Evolutionary conservation across 192 early-diverging fungal genomes (phyloP), one percentile per base, ranked within the genome.

Genomic region (Entomortierella parvispora): DNA sequence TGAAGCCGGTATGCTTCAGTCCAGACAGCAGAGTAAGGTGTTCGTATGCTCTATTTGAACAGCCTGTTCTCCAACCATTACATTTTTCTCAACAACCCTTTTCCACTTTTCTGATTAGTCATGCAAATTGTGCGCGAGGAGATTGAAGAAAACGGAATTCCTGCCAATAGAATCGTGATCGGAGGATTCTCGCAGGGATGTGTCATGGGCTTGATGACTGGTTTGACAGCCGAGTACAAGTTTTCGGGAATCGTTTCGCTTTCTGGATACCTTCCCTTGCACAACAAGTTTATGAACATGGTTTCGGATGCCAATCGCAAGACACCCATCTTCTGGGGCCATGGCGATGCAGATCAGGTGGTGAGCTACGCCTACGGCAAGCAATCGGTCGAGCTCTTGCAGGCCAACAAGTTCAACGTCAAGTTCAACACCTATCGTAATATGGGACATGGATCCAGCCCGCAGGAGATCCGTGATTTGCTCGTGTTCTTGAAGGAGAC

Each of bases 171-270:
- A 15, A 99, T 99, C 51, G 90, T 98, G 40, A 52, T 99, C n/a
- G 96, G 95, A 47, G 97, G 97, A 0, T 99, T 99, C 71, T 96
- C 95, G 22, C 97, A 99, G 82, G 95, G 91, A 46, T 84, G 85
- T 29, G 96, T 92, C 2, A 84, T 96, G 85, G 68, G 92, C 12
- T 75, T 97, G 54, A 76, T 93, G 69, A 88, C 89, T 14, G 87
- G 86, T 7, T 80, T 97, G 59, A 90, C 91, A 42, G 87, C 90
- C 10, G 91, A 90, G 58, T 82, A 83, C 58, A 89, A 50, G 28
- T 77, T 83, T 50, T 77, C 77, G 43, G 81, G 81, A 15, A 68
- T 83, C 25, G 61, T 80, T 17, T 58, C 66, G 10, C 79, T 97
- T 26, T 94, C 92, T 79, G 93, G 92, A 22, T 99, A 95, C 77